Evolutionary conservation across 371 early-diverging fungal species (phyloP), one percentile per base, ranked within the genome.

Genomic region (Apophysomyces variabilis): DNA sequence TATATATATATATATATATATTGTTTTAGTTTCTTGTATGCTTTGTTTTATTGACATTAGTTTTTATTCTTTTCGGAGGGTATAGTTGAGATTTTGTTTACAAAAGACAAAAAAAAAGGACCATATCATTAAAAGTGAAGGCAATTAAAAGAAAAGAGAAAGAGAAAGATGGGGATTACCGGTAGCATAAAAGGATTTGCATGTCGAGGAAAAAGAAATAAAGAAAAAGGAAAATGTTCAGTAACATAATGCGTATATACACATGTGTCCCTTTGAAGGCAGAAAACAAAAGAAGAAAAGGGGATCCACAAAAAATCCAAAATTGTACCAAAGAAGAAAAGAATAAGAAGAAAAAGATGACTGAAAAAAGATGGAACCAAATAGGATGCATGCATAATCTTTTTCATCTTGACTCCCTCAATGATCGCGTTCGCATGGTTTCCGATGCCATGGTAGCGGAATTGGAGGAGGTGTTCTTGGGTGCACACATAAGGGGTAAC

Each of bases 401-500:
- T 37, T 26, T 26, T 50, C 21, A 50, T 50, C 54, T 50, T 11
- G 54, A 50, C 21, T 50, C 54, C 4, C 54, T 16, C 8, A 50
- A 26, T 7, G 60, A 66, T 18, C 38, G 57, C 54, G 57, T 60
- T 21, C 54, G 38, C 38, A 44, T 43, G 9, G 18, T 35, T 39
- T 61, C 45, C 37, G 32, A 61, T 37, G 58, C 21, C 21, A 50
- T 21, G 21, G 32, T 11, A 21, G 54, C 38, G 21, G 59, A 26
- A 50, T 58, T 16, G 54, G 66, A 61, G 6, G 67, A 37, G 38
- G 56, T 61, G 61, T 66, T 66, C 58, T 67, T 67, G 26, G 89
- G 89, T 5, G 84, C 77, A 43, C 85, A 82, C 89, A 89, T 90
- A 36, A 90, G 78, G 7, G 90, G 90, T 16, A 89, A 73, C 14